Evolutionary conservation across 75 land plant genomes (phyloP).

Genomic region (Sequoiadendron giganteum): DNA sequence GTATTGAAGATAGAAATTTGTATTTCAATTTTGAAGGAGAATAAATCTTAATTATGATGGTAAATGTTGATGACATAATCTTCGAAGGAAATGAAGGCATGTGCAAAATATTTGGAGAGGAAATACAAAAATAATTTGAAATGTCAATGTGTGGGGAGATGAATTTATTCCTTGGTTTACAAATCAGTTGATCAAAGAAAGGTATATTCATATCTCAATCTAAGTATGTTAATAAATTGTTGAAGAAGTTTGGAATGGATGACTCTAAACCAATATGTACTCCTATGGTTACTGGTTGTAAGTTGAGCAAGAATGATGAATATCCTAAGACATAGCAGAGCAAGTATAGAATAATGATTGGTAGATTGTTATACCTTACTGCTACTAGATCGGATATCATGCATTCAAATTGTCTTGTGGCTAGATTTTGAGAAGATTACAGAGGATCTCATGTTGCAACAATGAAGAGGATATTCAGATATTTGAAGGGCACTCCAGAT

Average conservation of each 20-base stretch:
- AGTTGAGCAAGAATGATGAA: neutral
- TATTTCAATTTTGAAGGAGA: neutral
- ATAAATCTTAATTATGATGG: neutral
- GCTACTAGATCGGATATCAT: neutral
- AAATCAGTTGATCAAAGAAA: neutral
- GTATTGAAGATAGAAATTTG: neutral
- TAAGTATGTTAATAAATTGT: neutral
- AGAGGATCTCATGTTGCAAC: too few relatives aligned
- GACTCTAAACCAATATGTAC: neutral
- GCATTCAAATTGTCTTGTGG: neutral
- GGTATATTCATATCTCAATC: constrained; percentile 5
- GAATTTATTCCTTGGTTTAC: neutral
- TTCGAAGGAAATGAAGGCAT: neutral
- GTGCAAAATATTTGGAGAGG: neutral
- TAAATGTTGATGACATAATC: constrained; percentile 14
- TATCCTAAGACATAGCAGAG: neutral
- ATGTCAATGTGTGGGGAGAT: neutral
- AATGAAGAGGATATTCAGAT: neutral
- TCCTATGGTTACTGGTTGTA: neutral
- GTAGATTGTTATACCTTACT: neutral
- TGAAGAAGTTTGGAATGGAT: constrained; percentile 9
- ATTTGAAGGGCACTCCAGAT: neutral
- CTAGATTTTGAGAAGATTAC: too few relatives aligned
- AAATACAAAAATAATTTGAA: neutral
- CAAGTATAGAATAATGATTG: neutral